Evolutionary conservation across 306 rosid species (phyloP).

Genomic region (Potentilla sterilis): DNA sequence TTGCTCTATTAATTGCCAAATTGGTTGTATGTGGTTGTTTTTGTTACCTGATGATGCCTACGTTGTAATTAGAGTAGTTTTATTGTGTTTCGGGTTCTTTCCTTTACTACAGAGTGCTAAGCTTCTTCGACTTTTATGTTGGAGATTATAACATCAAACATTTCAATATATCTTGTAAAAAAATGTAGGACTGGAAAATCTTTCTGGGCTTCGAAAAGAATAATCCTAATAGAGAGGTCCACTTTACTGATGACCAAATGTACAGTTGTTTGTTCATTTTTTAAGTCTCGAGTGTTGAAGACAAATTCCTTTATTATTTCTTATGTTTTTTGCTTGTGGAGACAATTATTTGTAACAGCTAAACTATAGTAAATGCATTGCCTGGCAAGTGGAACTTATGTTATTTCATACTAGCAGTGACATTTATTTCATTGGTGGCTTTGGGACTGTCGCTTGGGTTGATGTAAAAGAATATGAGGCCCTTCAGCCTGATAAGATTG

Average conservation of each 20-base stretch:
- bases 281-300: background rate
- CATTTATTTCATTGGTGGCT: constrained; percentile 98
- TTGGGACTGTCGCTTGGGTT: constrained; percentile 99
- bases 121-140: background rate
- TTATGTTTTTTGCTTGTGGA: background rate
- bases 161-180: background rate
- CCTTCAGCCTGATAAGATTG: constrained; percentile 96
- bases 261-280: background rate
- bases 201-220: background rate
- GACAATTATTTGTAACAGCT: background rate
- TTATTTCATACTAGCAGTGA: constrained; percentile 60
- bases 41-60: background rate
- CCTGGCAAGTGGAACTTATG: constrained; percentile 9
- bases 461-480: constrained; percentile 90
- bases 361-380: background rate
- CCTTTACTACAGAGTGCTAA: background rate
- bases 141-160: background rate
- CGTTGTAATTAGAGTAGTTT: background rate
- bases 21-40: background rate
- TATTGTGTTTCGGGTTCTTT: background rate
- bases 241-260: background rate
- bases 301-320: background rate
- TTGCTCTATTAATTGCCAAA: background rate
- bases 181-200: background rate
- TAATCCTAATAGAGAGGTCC: background rate